Conservation (phyloP, 306 rosid genomes). For the Senna siamea region DNA sequence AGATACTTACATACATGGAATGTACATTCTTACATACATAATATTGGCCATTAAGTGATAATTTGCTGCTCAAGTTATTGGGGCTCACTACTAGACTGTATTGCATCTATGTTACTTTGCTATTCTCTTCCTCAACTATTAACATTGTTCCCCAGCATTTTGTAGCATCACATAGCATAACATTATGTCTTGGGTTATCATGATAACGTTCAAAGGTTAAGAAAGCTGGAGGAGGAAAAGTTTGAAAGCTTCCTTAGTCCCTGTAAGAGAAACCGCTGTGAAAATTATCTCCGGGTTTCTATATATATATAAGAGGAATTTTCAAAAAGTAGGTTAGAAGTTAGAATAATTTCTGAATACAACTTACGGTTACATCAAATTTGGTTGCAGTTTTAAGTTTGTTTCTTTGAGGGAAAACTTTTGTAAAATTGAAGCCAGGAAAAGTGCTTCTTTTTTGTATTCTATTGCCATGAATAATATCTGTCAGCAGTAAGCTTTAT, state of each 20-base stretch:
- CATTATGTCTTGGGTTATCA: not conserved
- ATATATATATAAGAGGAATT: not conserved
- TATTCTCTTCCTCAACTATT: constrained; percentile 7
- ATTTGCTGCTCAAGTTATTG: not conserved
- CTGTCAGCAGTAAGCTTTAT: not conserved
- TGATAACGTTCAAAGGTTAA: not conserved
- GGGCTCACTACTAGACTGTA: not conserved
- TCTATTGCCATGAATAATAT: not conserved
- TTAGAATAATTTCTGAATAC: not conserved
- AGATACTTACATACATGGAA: not conserved
- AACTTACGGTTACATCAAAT: not conserved
- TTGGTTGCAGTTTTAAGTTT: not conserved
- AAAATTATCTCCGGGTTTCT: constrained; percentile 1
- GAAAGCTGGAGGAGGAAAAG: constrained; percentile 5
- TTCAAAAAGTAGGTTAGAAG: not conserved
- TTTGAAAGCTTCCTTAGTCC: not conserved
- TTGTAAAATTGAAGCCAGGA: not conserved
- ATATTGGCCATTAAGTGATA: not conserved
- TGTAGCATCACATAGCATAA: constrained; percentile 13
- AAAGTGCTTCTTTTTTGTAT: not conserved
- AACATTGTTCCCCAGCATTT: not conserved
- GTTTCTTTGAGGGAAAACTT: not conserved
- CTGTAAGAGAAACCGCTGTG: not conserved
- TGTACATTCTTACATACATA: not conserved
- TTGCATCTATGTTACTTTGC: not conserved